Base-by-base conservation (phyloP, 2,329 filamentous ascomycete genomes). In the Pestalotiopsis sp. region DNA sequence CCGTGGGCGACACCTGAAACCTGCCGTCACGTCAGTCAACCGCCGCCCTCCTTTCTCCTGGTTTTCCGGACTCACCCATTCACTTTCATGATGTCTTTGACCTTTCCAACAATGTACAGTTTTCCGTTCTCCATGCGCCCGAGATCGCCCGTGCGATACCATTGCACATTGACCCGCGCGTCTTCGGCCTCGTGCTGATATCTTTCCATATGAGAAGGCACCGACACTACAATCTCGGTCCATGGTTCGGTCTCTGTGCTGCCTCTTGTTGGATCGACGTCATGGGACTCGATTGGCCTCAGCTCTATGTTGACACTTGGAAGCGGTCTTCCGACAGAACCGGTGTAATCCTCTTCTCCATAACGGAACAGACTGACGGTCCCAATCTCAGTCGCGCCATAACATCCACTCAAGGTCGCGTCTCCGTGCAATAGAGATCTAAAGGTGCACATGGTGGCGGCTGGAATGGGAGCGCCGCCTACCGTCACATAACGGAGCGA, bases 361-460 rank as follows among this genome's bases (percentile, higher is more conserved):
- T 79, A 81, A 20, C 75, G 77, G 66, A 78, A 80, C 66, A 82
- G 80, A 73, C 84, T 82, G 2, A 72, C 79, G 72, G 77, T 80
- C 67, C 86, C 86, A 72, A 75, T 80, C 75, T 89, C 87, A 0
- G 86, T 88, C 83, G 87, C 87, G 1, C 87, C 86, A 82, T 84
- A 89, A 49, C 86, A 80, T 69, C 86, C 84, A 11, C 78, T 79
- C 14, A 86, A 79, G 20, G 78, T 77, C 0, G 84, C 83, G 40
- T 80, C 75, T 1, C 72, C 70, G 31, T 80, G 74, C 52, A 87
- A 81, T 25, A 83, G 74, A 5, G 73, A 72, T 41, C 81, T 78
- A 70, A 85, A 78, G 62, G 78, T 74, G n/a, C 77, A 71, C 76
- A 85, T 79, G 14, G 80, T 77, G 0, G 75, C 75, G 2, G 77